Percentiles rank a stretch among this genome's conserved stretches.
Conservation (phyloP, 2,329 filamentous ascomycete genomes). For the Stenocarpella maydis region DNA sequence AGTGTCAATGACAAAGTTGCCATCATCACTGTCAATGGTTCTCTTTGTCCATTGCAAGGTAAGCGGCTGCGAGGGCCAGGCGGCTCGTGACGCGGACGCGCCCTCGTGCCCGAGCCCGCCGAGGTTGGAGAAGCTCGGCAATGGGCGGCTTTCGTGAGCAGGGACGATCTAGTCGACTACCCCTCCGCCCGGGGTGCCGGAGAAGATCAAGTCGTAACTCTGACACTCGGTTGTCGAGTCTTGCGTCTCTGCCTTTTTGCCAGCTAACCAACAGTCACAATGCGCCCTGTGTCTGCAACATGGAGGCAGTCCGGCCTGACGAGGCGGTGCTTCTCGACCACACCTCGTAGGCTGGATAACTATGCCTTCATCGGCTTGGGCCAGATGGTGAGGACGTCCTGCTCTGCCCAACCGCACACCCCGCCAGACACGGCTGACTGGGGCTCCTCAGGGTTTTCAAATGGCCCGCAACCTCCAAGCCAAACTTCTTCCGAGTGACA, state of each 20-base stretch:
- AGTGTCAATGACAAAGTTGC: not conserved
- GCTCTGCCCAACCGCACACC: not conserved
- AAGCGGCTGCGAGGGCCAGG: not conserved
- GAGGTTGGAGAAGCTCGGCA: slow-evolving; percentile 44
- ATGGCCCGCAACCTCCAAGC: slow-evolving; percentile 70
- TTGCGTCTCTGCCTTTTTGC: not conserved
- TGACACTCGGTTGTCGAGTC: not conserved
- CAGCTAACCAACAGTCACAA: slow-evolving; percentile 33
- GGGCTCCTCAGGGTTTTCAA: slow-evolving; percentile 61
- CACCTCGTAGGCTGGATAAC: slow-evolving; percentile 56
- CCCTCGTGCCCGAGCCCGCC: slow-evolving; percentile 24
- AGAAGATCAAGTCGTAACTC: not conserved
- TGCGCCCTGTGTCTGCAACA: slow-evolving; percentile 39
- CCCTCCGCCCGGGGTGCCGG: slow-evolving; percentile 22
- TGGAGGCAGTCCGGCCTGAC: slow-evolving; percentile 46
- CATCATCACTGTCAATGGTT: not conserved
- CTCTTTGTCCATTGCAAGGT: not conserved
- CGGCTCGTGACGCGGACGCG: not conserved
- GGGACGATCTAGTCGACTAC: slow-evolving; percentile 27
- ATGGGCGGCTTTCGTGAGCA: slow-evolving; percentile 46
- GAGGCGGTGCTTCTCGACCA: slow-evolving; percentile 59
- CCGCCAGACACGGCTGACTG: not conserved
- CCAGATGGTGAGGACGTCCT: slow-evolving; percentile 61
- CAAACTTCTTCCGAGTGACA: slow-evolving; percentile 61
- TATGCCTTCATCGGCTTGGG: slow-evolving; percentile 69